Evolutionary conservation across 345 rosid genomes (phyloP).

Genomic region (Eutrema yunnanense): DNA sequence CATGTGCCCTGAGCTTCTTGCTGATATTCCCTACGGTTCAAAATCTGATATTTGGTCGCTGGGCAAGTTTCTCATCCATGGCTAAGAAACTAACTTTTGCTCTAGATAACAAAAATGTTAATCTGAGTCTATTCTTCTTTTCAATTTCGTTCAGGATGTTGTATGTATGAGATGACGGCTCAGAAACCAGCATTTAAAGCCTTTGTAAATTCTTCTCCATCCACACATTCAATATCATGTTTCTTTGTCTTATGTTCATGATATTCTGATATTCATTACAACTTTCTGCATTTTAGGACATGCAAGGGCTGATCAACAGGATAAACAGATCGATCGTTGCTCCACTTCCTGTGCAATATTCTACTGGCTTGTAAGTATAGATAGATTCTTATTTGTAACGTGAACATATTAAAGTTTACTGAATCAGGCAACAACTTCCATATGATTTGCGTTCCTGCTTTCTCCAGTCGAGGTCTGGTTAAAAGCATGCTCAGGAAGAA

Average conservation of each 20-base stretch:
- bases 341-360: constrained; percentile 86
- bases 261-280: not conserved
- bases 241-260: not conserved
- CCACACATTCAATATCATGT: not conserved
- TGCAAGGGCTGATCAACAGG: constrained; percentile 98
- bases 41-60: constrained; percentile 99
- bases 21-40: constrained; percentile 97
- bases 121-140: constrained; percentile 13
- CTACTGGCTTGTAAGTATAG: constrained; percentile 78
- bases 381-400: constrained; percentile 4
- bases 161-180: constrained; percentile 94
- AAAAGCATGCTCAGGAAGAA: constrained; percentile 99
- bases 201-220: constrained; percentile 52
- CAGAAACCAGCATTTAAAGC: constrained; percentile 97
- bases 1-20: constrained; percentile 99
- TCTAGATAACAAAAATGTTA: constrained; percentile 7
- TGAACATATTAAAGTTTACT: not conserved
- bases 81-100: not conserved
- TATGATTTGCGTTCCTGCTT: not conserved
- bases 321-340: constrained; percentile 89
- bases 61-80: constrained; percentile 43
- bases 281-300: constrained; percentile 55
- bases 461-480: constrained; percentile 80
- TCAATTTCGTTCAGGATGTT: constrained; percentile 62
- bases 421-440: not conserved